A percentile compares a stretch with the other conserved stretches of the same genome.
phyloP scores from a whole-genome alignment of 768 basidiomycete species.

The Phanerochaete carnosa region DNA sequence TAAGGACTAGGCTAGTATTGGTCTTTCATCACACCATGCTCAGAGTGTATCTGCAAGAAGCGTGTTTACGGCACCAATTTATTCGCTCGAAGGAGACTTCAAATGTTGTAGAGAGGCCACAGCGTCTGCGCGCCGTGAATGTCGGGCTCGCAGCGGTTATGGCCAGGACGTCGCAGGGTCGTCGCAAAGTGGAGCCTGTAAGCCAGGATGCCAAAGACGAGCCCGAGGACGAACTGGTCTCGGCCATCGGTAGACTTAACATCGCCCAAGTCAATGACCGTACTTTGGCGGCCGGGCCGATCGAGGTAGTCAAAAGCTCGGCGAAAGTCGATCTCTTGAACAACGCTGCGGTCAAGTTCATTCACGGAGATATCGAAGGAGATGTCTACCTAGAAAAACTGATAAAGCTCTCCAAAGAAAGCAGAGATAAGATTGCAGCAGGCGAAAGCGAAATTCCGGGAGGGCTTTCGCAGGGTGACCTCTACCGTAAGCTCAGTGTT shows the following conservation, averaged over 20 bases:
- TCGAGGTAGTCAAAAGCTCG: slow-evolving; percentile 49
- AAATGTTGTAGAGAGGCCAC: slow-evolving; percentile 84
- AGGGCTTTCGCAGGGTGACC: slow-evolving; percentile 69
- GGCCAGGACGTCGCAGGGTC: slow-evolving; percentile 54
- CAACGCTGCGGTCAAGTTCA: slow-evolving; percentile 64
- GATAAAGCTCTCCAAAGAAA: slow-evolving; percentile 54
- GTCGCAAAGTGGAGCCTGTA: neutral
- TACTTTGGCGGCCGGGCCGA: slow-evolving; percentile 21
- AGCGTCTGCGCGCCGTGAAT: slow-evolving; percentile 81
- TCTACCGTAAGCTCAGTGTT: slow-evolving; percentile 65
- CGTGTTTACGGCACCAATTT: slow-evolving; percentile 70
- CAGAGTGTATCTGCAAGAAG: slow-evolving; percentile 58
- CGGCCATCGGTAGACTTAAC: slow-evolving; percentile 36
- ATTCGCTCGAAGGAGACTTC: slow-evolving; percentile 76
- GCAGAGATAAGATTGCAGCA: slow-evolving; percentile 54
- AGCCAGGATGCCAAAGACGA: neutral
- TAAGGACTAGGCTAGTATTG: too few relatives aligned
- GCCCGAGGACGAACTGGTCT: slow-evolving; percentile 37
- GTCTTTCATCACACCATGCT: neutral
- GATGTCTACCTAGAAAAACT: slow-evolving; percentile 68
- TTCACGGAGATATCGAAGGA: slow-evolving; percentile 68
- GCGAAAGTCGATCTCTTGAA: slow-evolving; percentile 53
- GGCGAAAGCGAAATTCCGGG: slow-evolving; percentile 76
- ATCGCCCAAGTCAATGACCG: slow-evolving; percentile 8
- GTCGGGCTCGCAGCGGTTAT: slow-evolving; percentile 79